Conservation (phyloP, 768 basidiomycete genomes). For the Tylopilus cervinicoccineus region DNA sequence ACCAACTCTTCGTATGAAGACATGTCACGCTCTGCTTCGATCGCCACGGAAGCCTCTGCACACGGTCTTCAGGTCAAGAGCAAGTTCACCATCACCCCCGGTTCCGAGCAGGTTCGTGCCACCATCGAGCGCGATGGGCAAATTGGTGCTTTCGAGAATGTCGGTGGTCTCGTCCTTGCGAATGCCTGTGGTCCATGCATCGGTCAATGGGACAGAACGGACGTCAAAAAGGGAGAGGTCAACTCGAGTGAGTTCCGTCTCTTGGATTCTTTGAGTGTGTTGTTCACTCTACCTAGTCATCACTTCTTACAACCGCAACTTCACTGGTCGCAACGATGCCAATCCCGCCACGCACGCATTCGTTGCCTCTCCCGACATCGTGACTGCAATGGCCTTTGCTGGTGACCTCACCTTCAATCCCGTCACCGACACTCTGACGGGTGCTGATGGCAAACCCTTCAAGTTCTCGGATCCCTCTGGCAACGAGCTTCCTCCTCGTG, state of each 20-base stretch:
- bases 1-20: slow-evolving; percentile 99
- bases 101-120: slow-evolving; percentile 96
- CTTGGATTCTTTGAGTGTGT: background rate
- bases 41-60: slow-evolving; percentile 80
- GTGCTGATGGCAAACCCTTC: slow-evolving; percentile 93
- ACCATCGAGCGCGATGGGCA: slow-evolving; percentile 97
- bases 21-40: slow-evolving; percentile 96
- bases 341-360: slow-evolving; percentile 99
- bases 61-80: slow-evolving; percentile 90
- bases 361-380: slow-evolving; percentile 90
- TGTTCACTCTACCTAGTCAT: slow-evolving; percentile 57
- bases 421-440: slow-evolving; percentile 81
- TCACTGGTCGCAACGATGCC: slow-evolving; percentile 99
- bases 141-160: slow-evolving; percentile 80
- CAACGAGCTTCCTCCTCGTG: slow-evolving; percentile 88
- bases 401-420: slow-evolving; percentile 97
- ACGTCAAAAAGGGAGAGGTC: slow-evolving; percentile 93
- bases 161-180: slow-evolving; percentile 91
- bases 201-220: slow-evolving; percentile 97
- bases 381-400: slow-evolving; percentile 95
- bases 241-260: slow-evolving; percentile 82
- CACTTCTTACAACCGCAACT: slow-evolving; percentile 99
- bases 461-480: slow-evolving; percentile 93
- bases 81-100: slow-evolving; percentile 97
- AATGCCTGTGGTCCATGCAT: slow-evolving; percentile 99